Evolutionary conservation across 495 filamentous ascomycete species (phyloP).

Genomic region (Annulohypoxylon maeteangense): DNA sequence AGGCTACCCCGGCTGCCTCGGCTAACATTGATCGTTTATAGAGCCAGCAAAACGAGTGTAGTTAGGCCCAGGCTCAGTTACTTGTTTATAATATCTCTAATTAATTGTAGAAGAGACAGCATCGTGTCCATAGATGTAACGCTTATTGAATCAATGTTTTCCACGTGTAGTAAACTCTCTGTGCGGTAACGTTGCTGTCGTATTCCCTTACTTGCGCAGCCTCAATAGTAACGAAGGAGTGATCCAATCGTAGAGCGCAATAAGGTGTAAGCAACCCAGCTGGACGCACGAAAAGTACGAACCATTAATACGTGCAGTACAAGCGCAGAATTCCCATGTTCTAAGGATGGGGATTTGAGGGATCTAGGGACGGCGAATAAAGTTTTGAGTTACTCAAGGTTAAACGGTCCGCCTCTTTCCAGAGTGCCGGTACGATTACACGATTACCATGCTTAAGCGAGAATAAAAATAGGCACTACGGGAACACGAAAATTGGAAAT

Average conservation of each 20-base stretch:
- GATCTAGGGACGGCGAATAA: not conserved
- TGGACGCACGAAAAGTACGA: not conserved
- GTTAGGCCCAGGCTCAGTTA: not conserved
- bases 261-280: constrained; percentile 7
- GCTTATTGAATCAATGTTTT: constrained; percentile 14
- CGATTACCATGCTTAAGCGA: constrained; percentile 30
- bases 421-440: constrained; percentile 35
- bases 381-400: constrained; percentile 13
- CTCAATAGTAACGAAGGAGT: constrained; percentile 12
- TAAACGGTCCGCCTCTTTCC: constrained; percentile 21
- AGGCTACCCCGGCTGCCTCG: not conserved
- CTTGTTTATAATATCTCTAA: not conserved
- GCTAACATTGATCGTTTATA: not conserved
- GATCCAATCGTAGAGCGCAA: constrained; percentile 13
- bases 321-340: not conserved
- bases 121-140: not conserved
- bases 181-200: constrained; percentile 37
- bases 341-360: not conserved
- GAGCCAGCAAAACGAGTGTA: not conserved
- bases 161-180: not conserved
- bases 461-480: constrained; percentile 25
- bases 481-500: constrained; percentile 23
- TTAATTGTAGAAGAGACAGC: not conserved
- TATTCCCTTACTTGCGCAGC: constrained; percentile 15
- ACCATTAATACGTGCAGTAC: not conserved